These are phyloP conservation scores for Cocos nucifera DNA, from an alignment of 176 grass and related monocot species.

Conservation along the genomic window DNA sequence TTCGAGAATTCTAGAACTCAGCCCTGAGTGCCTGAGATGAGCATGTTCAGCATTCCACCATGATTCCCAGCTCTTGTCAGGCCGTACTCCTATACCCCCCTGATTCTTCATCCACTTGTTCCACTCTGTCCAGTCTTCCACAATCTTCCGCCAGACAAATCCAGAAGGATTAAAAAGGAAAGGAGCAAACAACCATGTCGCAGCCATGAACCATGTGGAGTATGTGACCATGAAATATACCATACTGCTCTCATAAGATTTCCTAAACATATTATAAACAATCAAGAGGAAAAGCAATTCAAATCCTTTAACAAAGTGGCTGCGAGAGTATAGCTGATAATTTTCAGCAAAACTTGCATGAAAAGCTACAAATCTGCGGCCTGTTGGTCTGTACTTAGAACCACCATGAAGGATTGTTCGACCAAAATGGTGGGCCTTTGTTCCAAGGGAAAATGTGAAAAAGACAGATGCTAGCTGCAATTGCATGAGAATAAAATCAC, in stretches of 20 bases:
- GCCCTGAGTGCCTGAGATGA: conserved; percentile 64
- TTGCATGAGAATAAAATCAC: conserved; percentile 95
- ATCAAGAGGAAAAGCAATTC: conserved; percentile 73
- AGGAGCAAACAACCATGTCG: conserved; percentile 78
- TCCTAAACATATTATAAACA: conserved; percentile 82
- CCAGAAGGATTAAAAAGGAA: conserved; percentile 94
- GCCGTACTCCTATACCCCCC: conserved; percentile 75
- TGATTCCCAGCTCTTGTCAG: conserved; percentile 94
- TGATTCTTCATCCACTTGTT: conserved; percentile 87
- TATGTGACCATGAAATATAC: conserved; percentile 80
- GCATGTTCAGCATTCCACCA: conserved; percentile 92
- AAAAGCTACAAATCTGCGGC: conserved; percentile 86
- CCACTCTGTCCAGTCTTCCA: conserved; percentile 88
- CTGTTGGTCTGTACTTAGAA: conserved; percentile 75
- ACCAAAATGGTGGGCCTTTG: conserved; percentile 85
- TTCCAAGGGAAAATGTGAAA: conserved; percentile 97
- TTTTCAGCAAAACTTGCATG: conserved; percentile 92
- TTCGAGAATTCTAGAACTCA: conserved; percentile 76
- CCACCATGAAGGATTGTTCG: conserved; percentile 92
- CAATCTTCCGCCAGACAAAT: conserved; percentile 84
- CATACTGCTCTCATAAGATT: conserved; percentile 42
- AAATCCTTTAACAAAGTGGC: conserved; percentile 96
- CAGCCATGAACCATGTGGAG: conserved; percentile 94
- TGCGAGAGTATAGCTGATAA: conserved; percentile 81
- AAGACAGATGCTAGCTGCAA: conserved; percentile 88